Evolutionary conservation across 2,329 filamentous ascomycete genomes (phyloP).

Genomic region (Fusarium mundagurra): DNA sequence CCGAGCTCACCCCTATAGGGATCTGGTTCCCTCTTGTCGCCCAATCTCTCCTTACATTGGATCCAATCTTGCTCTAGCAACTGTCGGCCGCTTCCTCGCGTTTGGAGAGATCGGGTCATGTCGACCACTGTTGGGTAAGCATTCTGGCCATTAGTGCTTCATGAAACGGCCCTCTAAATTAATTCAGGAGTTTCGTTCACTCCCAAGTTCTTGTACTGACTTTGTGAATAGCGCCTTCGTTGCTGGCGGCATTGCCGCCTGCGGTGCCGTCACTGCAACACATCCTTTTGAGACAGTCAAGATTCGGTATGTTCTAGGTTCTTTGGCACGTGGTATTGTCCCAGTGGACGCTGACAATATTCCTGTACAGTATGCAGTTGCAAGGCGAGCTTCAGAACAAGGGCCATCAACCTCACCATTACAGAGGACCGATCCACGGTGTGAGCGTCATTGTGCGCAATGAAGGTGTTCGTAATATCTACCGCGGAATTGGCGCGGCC

Average conservation of each 20-base stretch:
- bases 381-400: conserved; percentile 95
- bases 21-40: conserved; percentile 1
- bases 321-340: neutral
- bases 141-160: neutral
- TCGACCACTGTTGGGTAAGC: conserved; percentile 50
- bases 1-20: conserved; percentile 34
- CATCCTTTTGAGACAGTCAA: conserved; percentile 99
- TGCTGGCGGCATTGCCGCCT: conserved; percentile 94
- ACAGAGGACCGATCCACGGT: conserved; percentile 91
- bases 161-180: neutral
- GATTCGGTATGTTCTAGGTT: conserved; percentile 74
- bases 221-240: conserved; percentile 77
- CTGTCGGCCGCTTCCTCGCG: conserved; percentile 11
- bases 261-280: conserved; percentile 95
- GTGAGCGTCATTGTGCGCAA: conserved; percentile 90
- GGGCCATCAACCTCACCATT: conserved; percentile 84
- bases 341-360: conserved; percentile 1
- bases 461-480: conserved; percentile 85
- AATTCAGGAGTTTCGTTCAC: neutral
- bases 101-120: conserved; percentile 42
- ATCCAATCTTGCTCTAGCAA: neutral
- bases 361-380: conserved; percentile 77
- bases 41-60: neutral
- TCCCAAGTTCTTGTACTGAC: conserved; percentile 9
- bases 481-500: conserved; percentile 89